phyloP scores from a whole-genome alignment of 1,284 basidiomycete species.

The Rhodotorula sp. region DNA sequence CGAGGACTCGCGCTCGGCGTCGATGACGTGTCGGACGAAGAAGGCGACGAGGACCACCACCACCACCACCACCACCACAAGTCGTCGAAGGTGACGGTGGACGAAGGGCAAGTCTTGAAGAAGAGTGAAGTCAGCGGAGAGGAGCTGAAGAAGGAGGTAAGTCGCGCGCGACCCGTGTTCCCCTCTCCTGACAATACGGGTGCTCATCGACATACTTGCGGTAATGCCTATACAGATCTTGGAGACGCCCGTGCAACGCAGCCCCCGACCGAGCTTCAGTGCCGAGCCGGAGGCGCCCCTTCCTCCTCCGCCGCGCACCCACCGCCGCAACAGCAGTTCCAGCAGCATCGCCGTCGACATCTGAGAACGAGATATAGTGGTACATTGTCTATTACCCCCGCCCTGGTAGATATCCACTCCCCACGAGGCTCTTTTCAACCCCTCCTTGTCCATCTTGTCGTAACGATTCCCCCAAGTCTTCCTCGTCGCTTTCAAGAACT shows the following conservation, averaged over 20 bases:
- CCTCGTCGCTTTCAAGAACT: no score
- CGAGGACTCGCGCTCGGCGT: slow-evolving; percentile 67
- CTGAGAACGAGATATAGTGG: no score
- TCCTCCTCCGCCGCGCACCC: no score
- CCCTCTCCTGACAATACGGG: no score
- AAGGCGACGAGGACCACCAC: slow-evolving; percentile 58
- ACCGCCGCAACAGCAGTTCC: no score
- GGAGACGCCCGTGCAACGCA: slow-evolving; percentile 10
- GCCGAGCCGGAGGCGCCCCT: not conserved
- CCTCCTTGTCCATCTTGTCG: no score
- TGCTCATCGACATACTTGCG: not conserved
- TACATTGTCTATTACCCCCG: no score
- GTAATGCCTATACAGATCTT: not conserved
- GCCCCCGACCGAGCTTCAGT: slow-evolving; percentile 4
- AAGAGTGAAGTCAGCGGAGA: slow-evolving; percentile 68
- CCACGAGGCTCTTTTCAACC: no score
- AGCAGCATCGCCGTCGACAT: no score
- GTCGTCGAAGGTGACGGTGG: slow-evolving; percentile 13
- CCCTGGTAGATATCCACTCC: no score
- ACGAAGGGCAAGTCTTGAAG: slow-evolving; percentile 62
- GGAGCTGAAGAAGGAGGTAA: slow-evolving; percentile 68
- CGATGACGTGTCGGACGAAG: slow-evolving; percentile 63
- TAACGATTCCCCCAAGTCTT: no score
- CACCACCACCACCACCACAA: not conserved
- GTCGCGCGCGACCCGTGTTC: not conserved